Percentiles rank a stretch among this genome's conserved stretches.
Evolutionary conservation across 164 flowering plant genomes (phyloP).

Genomic region (Vitis amurensis): DNA sequence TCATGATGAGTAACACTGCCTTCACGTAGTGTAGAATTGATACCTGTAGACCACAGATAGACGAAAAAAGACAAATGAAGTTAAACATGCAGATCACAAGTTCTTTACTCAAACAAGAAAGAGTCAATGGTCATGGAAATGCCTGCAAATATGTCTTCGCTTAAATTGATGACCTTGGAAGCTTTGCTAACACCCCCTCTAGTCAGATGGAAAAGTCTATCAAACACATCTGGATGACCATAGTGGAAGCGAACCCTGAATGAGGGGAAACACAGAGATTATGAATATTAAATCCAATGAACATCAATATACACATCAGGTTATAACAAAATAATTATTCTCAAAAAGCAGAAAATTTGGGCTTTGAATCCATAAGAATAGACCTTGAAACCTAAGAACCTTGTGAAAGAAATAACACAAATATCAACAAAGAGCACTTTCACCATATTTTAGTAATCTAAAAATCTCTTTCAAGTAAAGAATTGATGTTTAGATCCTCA

Average conservation of each 20-base stretch:
- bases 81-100: no score
- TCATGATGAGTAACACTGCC: constrained; percentile 73
- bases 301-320: not conserved
- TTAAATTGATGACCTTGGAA: constrained; percentile 54
- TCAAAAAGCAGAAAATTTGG: not conserved
- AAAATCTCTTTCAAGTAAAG: no score
- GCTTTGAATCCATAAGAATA: no score
- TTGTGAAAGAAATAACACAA: no score
- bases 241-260: constrained; percentile 69
- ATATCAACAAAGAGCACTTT: no score
- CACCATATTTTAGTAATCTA: no score
- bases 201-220: constrained; percentile 61
- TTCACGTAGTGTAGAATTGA: constrained; percentile 70
- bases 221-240: constrained; percentile 74
- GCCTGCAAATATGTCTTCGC: constrained; percentile 75
- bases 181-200: constrained; percentile 75
- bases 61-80: not conserved
- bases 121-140: constrained; percentile 3
- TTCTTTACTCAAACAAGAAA: no score
- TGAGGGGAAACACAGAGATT: constrained; percentile 3
- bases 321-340: no score
- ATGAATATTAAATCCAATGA: not conserved
- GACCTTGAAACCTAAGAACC: no score
- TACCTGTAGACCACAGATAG: constrained; percentile 32
- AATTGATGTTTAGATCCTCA: no score